Percentiles rank a stretch among this genome's conserved stretches.
phyloP scores from a whole-genome alignment of 129 eudicot species.

The Flaveria sonorensis region DNA sequence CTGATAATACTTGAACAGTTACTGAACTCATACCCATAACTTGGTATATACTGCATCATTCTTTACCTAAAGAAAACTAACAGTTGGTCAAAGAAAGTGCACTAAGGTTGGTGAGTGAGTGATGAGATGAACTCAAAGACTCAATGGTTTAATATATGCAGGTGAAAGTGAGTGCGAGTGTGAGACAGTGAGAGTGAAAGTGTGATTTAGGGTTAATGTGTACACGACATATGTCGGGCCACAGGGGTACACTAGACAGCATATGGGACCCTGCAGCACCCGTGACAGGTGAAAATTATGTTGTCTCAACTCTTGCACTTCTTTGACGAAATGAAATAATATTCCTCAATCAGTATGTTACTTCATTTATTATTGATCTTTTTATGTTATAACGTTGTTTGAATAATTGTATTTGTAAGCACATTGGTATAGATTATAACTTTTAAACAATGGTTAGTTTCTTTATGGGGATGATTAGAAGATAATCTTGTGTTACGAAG shows the following conservation, averaged over 20 bases:
- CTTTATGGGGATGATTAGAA: no score
- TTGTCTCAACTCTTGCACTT: slow-evolving; percentile 27
- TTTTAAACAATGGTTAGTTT: no score
- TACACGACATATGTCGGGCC: slow-evolving; percentile 37
- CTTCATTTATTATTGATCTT: neutral
- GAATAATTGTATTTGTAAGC: no score
- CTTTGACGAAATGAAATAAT: slow-evolving; percentile 30
- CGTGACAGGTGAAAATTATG: slow-evolving; percentile 47
- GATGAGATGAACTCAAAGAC: neutral
- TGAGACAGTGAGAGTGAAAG: neutral
- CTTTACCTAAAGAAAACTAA: neutral
- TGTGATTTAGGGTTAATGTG: slow-evolving; percentile 24
- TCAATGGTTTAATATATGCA: neutral
- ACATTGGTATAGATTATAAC: no score
- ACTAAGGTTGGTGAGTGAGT: neutral
- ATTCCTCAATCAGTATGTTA: neutral
- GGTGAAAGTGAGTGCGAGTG: slow-evolving; percentile 1
- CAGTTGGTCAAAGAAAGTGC: neutral
- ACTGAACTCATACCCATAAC: slow-evolving; percentile 46
- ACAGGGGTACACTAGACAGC: slow-evolving; percentile 27
- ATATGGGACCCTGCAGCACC: slow-evolving; percentile 24
- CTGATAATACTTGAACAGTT: slow-evolving; percentile 39
- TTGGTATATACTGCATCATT: slow-evolving; percentile 51
- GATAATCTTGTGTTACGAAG: no score
- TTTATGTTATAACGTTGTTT: no score